Conservation (phyloP, 768 basidiomycete genomes). For the Podaxis mareebaensis region DNA sequence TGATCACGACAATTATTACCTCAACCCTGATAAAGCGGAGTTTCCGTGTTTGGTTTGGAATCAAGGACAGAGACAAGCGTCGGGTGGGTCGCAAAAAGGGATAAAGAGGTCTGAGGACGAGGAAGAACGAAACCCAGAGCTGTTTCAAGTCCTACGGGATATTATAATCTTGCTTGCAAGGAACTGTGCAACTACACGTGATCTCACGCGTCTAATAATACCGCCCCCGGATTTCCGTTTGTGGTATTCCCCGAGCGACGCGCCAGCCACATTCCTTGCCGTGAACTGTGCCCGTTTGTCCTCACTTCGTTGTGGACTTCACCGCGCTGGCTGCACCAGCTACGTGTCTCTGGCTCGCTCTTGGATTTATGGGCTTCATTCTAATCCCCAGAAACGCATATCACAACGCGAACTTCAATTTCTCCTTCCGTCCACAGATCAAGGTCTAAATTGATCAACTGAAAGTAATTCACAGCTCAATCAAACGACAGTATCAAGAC, state of each 20-base stretch:
- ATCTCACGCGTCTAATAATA: constrained; percentile 4
- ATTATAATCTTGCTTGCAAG: neutral
- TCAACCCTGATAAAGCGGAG: neutral
- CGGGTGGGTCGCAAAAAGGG: neutral
- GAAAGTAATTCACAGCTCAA: neutral
- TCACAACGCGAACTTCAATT: neutral
- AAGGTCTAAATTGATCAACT: neutral
- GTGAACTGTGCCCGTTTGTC: neutral
- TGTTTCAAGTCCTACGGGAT: no score
- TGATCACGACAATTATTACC: neutral
- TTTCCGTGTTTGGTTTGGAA: neutral
- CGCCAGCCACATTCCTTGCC: neutral
- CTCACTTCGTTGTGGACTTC: neutral
- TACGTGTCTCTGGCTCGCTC: neutral
- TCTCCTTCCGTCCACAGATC: constrained; percentile 11
- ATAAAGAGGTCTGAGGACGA: neutral
- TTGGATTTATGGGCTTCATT: constrained; percentile 9
- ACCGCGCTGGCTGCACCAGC: constrained; percentile 7
- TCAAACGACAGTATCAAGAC: neutral
- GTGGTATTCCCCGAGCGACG: neutral
- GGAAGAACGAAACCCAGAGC: neutral
- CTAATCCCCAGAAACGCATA: neutral
- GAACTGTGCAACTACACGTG: constrained; percentile 18
- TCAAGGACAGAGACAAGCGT: neutral
- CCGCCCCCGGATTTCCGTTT: neutral